Conservation (phyloP, 805 yeast genomes). For the Saccharomycopsis oosterbeekiorum region DNA sequence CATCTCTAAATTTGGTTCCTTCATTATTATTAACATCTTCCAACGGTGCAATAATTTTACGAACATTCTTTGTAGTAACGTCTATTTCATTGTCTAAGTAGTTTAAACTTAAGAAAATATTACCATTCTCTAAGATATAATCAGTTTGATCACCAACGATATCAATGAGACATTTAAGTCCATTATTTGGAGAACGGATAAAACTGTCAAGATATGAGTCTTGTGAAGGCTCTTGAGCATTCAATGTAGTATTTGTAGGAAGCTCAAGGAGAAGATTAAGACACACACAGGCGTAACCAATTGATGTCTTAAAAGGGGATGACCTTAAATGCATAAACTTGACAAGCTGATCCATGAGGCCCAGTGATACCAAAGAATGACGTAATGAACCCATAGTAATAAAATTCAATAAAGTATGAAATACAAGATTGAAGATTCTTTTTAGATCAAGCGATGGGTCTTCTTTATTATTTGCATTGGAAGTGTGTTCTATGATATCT, state of each 20-base stretch:
- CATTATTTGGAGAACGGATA: slow-evolving; percentile 41
- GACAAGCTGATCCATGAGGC: slow-evolving; percentile 56
- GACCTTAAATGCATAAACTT: slow-evolving; percentile 48
- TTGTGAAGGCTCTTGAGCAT: slow-evolving; percentile 32
- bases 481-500: slow-evolving; percentile 23
- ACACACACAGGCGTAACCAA: slow-evolving; percentile 40
- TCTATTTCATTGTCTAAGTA: background rate
- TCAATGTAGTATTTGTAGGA: slow-evolving; percentile 38
- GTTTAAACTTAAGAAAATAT: slow-evolving; percentile 27
- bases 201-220: slow-evolving; percentile 52
- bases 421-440: background rate
- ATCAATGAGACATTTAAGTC: slow-evolving; percentile 52
- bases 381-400: background rate
- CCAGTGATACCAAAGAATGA: slow-evolving; percentile 41
- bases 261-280: background rate
- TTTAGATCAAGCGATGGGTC: slow-evolving; percentile 22
- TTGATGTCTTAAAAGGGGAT: slow-evolving; percentile 42
- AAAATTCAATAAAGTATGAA: background rate
- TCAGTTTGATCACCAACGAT: slow-evolving; percentile 55
- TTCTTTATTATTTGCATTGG: slow-evolving; percentile 34
- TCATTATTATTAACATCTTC: background rate
- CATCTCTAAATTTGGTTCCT: slow-evolving; percentile 5
- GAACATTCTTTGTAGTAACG: background rate
- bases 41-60: background rate
- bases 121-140: slow-evolving; percentile 51